These are phyloP conservation scores for Polygonum aviculare DNA, from an alignment of 148 eudicot species.

Conservation along the genomic window DNA sequence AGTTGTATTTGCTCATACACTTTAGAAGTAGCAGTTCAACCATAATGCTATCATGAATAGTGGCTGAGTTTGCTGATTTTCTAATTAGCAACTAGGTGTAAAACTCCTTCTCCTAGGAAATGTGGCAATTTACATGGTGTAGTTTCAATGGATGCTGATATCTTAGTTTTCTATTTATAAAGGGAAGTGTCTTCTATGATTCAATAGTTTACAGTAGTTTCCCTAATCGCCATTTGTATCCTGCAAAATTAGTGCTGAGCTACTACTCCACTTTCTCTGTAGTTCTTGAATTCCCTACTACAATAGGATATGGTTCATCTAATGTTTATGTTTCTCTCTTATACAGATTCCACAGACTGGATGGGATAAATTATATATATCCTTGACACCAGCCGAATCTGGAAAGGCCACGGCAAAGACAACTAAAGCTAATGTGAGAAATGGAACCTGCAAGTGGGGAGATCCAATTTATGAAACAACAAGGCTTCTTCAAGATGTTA, in stretches of 20 bases:
- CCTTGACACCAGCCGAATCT: conserved; percentile 74
- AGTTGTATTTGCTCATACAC: background rate
- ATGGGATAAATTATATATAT: conserved; percentile 91
- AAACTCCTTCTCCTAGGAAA: background rate
- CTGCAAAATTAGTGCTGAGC: background rate
- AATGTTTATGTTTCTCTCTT: background rate
- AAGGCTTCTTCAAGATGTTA: conserved; percentile 81
- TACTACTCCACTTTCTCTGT: background rate
- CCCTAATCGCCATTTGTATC: background rate
- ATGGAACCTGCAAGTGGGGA: conserved; percentile 92
- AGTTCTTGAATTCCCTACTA: background rate
- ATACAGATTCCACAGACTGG: conserved; percentile 80
- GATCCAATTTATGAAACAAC: conserved; percentile 99
- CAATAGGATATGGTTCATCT: background rate
- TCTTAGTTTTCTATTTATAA: background rate
- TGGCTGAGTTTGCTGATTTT: background rate
- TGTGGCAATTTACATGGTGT: background rate
- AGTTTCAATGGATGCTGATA: background rate
- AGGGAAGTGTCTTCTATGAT: background rate
- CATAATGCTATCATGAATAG: background rate
- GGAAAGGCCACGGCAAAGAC: conserved; percentile 89
- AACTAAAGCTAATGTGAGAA: conserved; percentile 87
- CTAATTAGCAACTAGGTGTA: background rate
- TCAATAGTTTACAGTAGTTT: background rate
- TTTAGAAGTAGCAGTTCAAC: background rate